Conservation (phyloP, 2,329 filamentous ascomycete genomes). For the Leptosphaerulina australis region DNA sequence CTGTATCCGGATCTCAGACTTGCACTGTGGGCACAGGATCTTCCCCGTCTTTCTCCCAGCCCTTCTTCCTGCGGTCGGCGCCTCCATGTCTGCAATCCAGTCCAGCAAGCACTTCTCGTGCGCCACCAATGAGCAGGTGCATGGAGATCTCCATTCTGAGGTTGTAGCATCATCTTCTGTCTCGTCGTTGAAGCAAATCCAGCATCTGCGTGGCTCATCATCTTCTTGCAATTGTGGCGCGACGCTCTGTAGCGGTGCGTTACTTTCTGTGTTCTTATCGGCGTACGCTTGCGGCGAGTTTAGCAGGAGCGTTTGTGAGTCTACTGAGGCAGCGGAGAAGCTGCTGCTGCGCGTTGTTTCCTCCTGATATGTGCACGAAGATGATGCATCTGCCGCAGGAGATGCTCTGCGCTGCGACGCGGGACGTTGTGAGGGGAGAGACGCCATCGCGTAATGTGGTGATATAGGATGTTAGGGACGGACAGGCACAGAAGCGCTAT, state of each 20-base stretch:
- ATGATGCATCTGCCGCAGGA: slow-evolving; percentile 28
- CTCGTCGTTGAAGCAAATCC: slow-evolving; percentile 72
- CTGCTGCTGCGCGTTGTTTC: slow-evolving; percentile 40
- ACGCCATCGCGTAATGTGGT: slow-evolving; percentile 45
- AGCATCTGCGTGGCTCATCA: slow-evolving; percentile 62
- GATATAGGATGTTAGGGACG: not conserved
- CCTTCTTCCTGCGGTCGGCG: slow-evolving; percentile 58
- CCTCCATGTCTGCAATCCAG: slow-evolving; percentile 91
- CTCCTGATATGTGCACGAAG: slow-evolving; percentile 26
- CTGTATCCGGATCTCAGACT: slow-evolving; percentile 75
- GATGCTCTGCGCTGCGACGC: slow-evolving; percentile 44
- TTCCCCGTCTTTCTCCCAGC: slow-evolving; percentile 59
- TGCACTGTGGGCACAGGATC: slow-evolving; percentile 88
- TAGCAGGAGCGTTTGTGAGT: slow-evolving; percentile 55
- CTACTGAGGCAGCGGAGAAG: slow-evolving; percentile 50
- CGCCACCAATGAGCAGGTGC: slow-evolving; percentile 86
- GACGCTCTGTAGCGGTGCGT: slow-evolving; percentile 19
- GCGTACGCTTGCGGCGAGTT: slow-evolving; percentile 40
- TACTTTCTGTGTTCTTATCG: slow-evolving; percentile 24
- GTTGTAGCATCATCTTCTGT: slow-evolving; percentile 67
- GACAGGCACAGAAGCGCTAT: not conserved
- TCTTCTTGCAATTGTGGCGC: slow-evolving; percentile 31
- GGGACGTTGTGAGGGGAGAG: slow-evolving; percentile 49
- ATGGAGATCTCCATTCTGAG: slow-evolving; percentile 82
- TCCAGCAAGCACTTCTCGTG: slow-evolving; percentile 89